A percentile compares a stretch with the other conserved stretches of the same genome.
These are phyloP conservation scores for Solanum pennellii DNA, from an alignment of 257 asterid genomes.

Conservation along the genomic window DNA sequence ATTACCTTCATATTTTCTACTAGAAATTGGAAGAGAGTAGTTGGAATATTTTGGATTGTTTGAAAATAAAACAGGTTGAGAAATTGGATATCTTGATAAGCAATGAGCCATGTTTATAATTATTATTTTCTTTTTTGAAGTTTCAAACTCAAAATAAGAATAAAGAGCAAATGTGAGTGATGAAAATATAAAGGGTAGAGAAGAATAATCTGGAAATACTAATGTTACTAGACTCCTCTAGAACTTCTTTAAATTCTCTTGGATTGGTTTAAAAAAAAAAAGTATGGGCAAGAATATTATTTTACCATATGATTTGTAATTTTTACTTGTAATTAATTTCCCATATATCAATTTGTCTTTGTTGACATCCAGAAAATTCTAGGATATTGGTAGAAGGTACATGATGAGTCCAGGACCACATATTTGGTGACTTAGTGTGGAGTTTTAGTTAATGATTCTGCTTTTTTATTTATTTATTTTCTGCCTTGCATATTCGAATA, in stretches of 20 bases:
- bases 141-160: background rate
- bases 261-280: background rate
- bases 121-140: background rate
- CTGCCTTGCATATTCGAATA: background rate
- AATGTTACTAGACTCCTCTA: background rate
- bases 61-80: constrained; percentile 5
- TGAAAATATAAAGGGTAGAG: background rate
- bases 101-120: constrained; percentile 28
- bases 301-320: background rate
- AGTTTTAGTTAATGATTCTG: background rate
- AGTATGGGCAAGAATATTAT: background rate
- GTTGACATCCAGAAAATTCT: background rate
- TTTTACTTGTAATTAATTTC: background rate
- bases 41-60: constrained; percentile 1
- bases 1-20: background rate
- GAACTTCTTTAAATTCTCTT: background rate
- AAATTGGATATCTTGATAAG: constrained; percentile 19
- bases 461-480: background rate
- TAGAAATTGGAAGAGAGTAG: background rate
- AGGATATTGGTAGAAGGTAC: background rate
- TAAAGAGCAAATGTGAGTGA: background rate
- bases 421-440: background rate
- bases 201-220: background rate
- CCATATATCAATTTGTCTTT: background rate
- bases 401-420: background rate